Conservation (phyloP, 352 stramenopile genomes). For the Globisporangium echinulatum region DNA sequence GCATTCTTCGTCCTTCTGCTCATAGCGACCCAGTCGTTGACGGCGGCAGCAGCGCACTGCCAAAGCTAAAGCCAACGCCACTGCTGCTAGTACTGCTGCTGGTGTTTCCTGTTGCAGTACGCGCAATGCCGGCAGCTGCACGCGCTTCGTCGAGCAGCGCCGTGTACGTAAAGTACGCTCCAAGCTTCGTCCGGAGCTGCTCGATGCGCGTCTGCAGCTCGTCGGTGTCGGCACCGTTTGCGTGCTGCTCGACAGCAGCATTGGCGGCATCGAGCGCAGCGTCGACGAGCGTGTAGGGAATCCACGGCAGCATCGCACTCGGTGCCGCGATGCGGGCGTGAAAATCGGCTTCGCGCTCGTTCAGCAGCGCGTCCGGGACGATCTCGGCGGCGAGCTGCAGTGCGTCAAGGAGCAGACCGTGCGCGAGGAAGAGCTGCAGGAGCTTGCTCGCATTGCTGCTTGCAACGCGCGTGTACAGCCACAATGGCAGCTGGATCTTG, state of each 20-base stretch:
- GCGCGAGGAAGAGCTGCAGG: conserved; percentile 47
- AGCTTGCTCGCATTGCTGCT: conserved; percentile 49
- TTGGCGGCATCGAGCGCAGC: conserved; percentile 41
- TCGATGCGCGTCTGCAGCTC: conserved; percentile 26
- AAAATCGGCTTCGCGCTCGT: conserved; percentile 29
- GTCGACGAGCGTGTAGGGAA: conserved; percentile 69
- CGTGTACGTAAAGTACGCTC: conserved; percentile 47
- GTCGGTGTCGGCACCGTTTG: conserved; percentile 2
- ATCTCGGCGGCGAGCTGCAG: conserved; percentile 43
- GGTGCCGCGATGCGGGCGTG: conserved; percentile 25
- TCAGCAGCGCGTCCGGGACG: conserved; percentile 30
- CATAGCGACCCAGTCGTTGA: conserved; percentile 1
- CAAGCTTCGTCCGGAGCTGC: conserved; percentile 32
- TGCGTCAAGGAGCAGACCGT: conserved; percentile 59
- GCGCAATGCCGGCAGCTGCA: conserved; percentile 35
- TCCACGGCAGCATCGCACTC: conserved; percentile 36
- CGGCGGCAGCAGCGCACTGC: neutral
- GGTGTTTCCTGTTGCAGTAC: neutral
- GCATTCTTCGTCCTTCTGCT: neutral
- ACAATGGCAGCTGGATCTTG: conserved; percentile 55
- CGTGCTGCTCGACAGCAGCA: conserved; percentile 20
- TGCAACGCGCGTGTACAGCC: conserved; percentile 41
- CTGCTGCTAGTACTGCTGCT: neutral
- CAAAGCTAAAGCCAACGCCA: conserved; percentile 9
- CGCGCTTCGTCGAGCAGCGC: conserved; percentile 46